phyloP scores from a whole-genome alignment of 805 yeast species.

The Candida nonsorbophila region DNA sequence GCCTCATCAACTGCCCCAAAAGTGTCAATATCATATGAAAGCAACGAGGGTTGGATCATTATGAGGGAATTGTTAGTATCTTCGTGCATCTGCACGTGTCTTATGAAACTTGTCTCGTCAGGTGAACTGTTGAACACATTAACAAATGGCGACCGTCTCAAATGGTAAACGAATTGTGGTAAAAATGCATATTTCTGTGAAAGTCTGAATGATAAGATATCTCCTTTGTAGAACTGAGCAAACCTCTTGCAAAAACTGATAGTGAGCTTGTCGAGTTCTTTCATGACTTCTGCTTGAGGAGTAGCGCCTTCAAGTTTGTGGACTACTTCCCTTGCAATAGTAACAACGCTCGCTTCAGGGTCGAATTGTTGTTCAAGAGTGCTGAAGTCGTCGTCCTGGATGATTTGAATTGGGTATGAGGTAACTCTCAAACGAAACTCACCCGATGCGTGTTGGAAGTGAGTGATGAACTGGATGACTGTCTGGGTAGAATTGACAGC shows the following conservation, averaged over 20 bases:
- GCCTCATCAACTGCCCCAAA: constrained; percentile 30
- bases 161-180: constrained; percentile 93
- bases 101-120: constrained; percentile 95
- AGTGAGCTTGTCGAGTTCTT: constrained; percentile 91
- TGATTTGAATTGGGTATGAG: constrained; percentile 51
- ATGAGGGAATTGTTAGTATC: constrained; percentile 89
- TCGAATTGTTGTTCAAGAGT: constrained; percentile 69
- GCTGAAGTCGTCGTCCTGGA: constrained; percentile 47
- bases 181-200: constrained; percentile 79
- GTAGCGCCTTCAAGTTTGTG: constrained; percentile 63
- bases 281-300: constrained; percentile 82
- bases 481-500: constrained; percentile 2
- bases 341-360: constrained; percentile 96
- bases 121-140: constrained; percentile 98
- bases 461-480: constrained; percentile 84
- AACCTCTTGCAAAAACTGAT: constrained; percentile 87
- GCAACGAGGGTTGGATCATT: constrained; percentile 96
- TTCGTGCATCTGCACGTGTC: constrained; percentile 87
- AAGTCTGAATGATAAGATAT: constrained; percentile 73
- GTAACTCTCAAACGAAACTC: constrained; percentile 86
- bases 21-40: constrained; percentile 47
- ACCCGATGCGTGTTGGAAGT: constrained; percentile 94
- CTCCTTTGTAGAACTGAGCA: constrained; percentile 90
- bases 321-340: constrained; percentile 85
- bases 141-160: constrained; percentile 93